Evolutionary conservation across 768 basidiomycete species (phyloP).

Genomic region (Hericium rajendrae): DNA sequence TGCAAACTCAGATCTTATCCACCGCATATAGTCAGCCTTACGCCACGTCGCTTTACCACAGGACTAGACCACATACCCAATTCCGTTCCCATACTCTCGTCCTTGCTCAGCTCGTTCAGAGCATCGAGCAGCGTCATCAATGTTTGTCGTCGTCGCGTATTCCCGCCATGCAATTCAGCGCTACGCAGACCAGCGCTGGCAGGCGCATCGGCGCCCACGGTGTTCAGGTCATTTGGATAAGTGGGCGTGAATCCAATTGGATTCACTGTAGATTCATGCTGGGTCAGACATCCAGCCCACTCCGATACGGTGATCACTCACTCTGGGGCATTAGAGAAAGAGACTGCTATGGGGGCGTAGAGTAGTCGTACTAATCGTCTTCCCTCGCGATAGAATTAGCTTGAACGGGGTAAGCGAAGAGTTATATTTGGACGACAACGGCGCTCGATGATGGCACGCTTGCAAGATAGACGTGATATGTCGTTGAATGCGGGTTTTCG

Average conservation of each 20-base stretch:
- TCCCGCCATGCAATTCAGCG: not conserved
- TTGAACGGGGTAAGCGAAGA: not conserved
- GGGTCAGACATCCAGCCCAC: not conserved
- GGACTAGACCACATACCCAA: too few species aligned
- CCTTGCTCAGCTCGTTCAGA: slow-evolving; percentile 33
- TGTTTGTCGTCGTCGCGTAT: slow-evolving; percentile 31
- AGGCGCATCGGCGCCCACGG: not conserved
- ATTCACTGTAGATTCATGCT: not conserved
- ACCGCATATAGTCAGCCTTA: too few species aligned
- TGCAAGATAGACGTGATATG: not conserved
- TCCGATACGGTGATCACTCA: not conserved
- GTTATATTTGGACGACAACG: not conserved
- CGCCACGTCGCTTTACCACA: too few species aligned
- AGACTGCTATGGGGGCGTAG: not conserved
- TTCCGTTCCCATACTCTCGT: slow-evolving; percentile 16
- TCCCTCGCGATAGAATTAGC: not conserved
- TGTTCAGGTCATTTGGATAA: not conserved
- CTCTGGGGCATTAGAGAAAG: not conserved
- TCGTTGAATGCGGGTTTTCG: not conserved
- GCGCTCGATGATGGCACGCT: not conserved
- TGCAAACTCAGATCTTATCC: slow-evolving; percentile 27
- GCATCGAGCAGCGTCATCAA: slow-evolving; percentile 38
- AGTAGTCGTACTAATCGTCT: not conserved
- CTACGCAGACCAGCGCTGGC: not conserved
- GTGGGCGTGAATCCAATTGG: not conserved